phyloP scores from a whole-genome alignment of 108 stramenopile genomes.

The Pseudonitzschia multiseries region DNA sequence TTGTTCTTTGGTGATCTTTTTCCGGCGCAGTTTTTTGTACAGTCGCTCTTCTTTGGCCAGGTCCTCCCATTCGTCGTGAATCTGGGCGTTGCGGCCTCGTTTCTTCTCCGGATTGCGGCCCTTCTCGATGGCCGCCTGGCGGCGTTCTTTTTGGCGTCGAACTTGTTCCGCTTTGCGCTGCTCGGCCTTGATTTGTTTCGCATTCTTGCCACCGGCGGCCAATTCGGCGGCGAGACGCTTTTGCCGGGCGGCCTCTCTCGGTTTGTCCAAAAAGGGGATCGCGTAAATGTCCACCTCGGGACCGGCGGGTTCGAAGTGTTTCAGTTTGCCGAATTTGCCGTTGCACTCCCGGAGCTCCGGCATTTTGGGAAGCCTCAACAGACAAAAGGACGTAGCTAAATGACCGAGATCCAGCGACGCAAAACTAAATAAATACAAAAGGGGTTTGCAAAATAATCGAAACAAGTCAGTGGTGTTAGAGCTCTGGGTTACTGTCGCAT shows the following conservation, averaged over 20 bases:
- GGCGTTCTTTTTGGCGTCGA: conserved; percentile 54
- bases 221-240: conserved; percentile 82
- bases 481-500: conserved; percentile 62
- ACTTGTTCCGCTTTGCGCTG: conserved; percentile 72
- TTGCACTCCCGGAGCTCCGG: conserved; percentile 88
- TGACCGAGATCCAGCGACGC: conserved; percentile 86
- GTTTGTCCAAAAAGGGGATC: conserved; percentile 89
- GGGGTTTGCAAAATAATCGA: no score
- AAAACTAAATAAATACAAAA: conserved; percentile 59
- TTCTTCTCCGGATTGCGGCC: conserved; percentile 91
- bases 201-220: conserved; percentile 88
- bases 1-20: conserved; percentile 84
- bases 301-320: conserved; percentile 75
- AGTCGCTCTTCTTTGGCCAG: conserved; percentile 95
- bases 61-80: conserved; percentile 98
- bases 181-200: conserved; percentile 90
- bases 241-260: conserved; percentile 87
- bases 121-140: conserved; percentile 65
- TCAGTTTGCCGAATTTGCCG: conserved; percentile 42
- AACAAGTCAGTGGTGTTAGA: conserved; percentile 49
- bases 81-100: conserved; percentile 78
- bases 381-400: conserved; percentile 88
- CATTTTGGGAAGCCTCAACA: conserved; percentile 96
- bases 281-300: conserved; percentile 77
- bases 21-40: conserved; percentile 81